phyloP scores from a whole-genome alignment of 2,329 filamentous ascomycete genomes.

The Ustulina deusta region DNA sequence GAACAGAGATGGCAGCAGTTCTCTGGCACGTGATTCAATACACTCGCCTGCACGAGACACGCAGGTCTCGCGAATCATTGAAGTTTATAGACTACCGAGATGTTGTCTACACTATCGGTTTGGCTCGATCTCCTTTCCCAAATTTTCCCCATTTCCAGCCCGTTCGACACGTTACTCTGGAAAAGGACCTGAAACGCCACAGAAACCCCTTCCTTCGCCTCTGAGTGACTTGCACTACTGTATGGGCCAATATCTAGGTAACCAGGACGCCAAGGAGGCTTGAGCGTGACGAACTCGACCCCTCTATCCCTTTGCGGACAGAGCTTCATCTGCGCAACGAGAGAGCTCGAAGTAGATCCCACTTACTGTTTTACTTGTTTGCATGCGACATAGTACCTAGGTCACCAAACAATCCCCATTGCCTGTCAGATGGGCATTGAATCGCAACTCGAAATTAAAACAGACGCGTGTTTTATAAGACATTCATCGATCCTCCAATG shows the following conservation, averaged over 20 bases:
- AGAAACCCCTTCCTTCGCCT: constrained; percentile 21
- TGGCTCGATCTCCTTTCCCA: constrained; percentile 12
- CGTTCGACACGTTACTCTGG: constrained; percentile 14
- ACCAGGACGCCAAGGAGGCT: not conserved
- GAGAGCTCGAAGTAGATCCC: not conserved
- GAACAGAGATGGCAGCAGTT: constrained; percentile 22
- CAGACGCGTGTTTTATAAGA: constrained; percentile 17
- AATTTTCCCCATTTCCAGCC: constrained; percentile 19
- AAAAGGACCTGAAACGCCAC: constrained; percentile 27
- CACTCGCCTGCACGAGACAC: not conserved
- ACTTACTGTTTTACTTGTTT: not conserved
- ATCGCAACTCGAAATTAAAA: constrained; percentile 8
- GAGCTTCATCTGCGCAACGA: not conserved
- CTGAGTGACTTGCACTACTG: not conserved
- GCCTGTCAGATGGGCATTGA: constrained; percentile 1
- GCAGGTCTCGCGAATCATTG: not conserved
- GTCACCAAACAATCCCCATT: not conserved
- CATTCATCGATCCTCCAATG: constrained; percentile 25
- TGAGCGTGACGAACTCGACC: not conserved
- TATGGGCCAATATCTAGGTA: not conserved
- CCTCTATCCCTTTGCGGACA: not conserved
- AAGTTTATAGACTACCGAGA: not conserved
- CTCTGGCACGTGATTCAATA: constrained; percentile 22
- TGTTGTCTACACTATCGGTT: constrained; percentile 3
- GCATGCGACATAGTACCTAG: not conserved